Base-by-base conservation (phyloP, 2,329 filamentous ascomycete genomes). In the Juglanconis oblonga region DNA sequence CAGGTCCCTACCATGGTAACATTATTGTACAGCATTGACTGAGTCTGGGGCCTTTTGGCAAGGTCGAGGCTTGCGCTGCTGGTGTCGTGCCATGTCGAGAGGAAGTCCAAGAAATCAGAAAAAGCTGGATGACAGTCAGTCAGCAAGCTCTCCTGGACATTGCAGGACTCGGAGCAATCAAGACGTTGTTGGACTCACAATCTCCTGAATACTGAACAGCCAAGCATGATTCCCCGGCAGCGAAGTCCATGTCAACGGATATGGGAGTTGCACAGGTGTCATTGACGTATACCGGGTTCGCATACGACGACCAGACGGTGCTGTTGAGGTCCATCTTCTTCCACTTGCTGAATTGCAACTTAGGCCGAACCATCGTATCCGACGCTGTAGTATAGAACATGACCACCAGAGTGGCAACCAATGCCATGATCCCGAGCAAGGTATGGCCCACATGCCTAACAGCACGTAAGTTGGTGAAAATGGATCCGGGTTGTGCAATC, bases 311-410 rank as follows among this genome's bases (percentile, higher is more conserved):
- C 29, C 76, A 76, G 0, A 92, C 85, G 3, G 79, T 72, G 0
- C 87, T 88, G 11, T 75, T 71, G 36, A 93, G 68, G 0, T 77
- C 66, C 57, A 68, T 77, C 1, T 71, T 61, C 47, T 87, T 72
- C 75, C 81, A 82, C 1, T 71, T 69, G 0, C 86, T 84, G 62
- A 81, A 82, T 56, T 81, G 86, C 6, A 94, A 77, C 67, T 90
- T 88, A 0, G 91, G 91, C 3, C 89, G 81, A 0, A 94, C 88
- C 67, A 94, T 77, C 8, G 89, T 87, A 64, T 91, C 88, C 0
- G 88, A 88, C 0, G 90, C 90, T 2, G 89, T 89, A 0, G 88
- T 91, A 69, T 93, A 95, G 5, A 94, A 79, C 67, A 89, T 86
- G 0, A 87, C 84, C 1, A 86, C 77, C 2, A 92, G 62, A 0